Percentiles rank a stretch among this genome's conserved stretches.
Conservation (phyloP, 345 rosid genomes). For the Anastatica hierochuntica region DNA sequence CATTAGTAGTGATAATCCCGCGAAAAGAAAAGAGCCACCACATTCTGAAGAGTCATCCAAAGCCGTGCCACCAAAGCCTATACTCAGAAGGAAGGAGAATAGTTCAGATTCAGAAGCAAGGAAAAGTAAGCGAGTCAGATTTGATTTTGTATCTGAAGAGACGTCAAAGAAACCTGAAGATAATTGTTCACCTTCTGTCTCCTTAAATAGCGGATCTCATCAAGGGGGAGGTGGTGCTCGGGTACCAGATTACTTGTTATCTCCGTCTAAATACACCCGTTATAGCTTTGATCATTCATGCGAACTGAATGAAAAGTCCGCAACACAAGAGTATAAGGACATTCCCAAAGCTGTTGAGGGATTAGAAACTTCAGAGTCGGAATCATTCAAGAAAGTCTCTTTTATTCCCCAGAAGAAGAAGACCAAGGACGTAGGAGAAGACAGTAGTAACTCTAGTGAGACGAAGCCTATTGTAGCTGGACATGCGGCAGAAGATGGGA, state of each 20-base stretch:
- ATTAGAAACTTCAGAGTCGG: slow-evolving; percentile 23
- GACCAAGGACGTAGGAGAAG: slow-evolving; percentile 11
- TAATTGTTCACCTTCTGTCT: slow-evolving; percentile 17
- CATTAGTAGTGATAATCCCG: slow-evolving; percentile 13
- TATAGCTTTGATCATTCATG: slow-evolving; percentile 28
- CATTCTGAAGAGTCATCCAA: slow-evolving; percentile 3
- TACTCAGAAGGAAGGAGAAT: slow-evolving; percentile 49
- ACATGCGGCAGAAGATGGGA: slow-evolving; percentile 23
- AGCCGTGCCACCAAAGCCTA: slow-evolving; percentile 31
- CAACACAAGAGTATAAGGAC: slow-evolving; percentile 26
- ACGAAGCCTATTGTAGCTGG: slow-evolving; percentile 33
- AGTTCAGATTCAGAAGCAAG: slow-evolving; percentile 34
- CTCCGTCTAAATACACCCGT: slow-evolving; percentile 47
- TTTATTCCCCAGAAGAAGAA: slow-evolving; percentile 51
- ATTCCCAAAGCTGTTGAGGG: slow-evolving; percentile 22
- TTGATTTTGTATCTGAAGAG: slow-evolving; percentile 32
- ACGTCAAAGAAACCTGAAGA: slow-evolving; percentile 18
- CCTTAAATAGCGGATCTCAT: slow-evolving; percentile 11
- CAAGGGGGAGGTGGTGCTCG: slow-evolving; percentile 12
- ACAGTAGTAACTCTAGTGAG: slow-evolving; percentile 7
- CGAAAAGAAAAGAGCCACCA: slow-evolving; percentile 15
- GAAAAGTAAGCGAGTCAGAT: slow-evolving; percentile 51
- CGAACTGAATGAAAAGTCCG: slow-evolving; percentile 34
- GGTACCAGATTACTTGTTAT: slow-evolving; percentile 51
- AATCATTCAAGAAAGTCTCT: slow-evolving; percentile 21